Base-by-base conservation (phyloP, 2,329 filamentous ascomycete genomes). In the Fragosphaeria purpurea region DNA sequence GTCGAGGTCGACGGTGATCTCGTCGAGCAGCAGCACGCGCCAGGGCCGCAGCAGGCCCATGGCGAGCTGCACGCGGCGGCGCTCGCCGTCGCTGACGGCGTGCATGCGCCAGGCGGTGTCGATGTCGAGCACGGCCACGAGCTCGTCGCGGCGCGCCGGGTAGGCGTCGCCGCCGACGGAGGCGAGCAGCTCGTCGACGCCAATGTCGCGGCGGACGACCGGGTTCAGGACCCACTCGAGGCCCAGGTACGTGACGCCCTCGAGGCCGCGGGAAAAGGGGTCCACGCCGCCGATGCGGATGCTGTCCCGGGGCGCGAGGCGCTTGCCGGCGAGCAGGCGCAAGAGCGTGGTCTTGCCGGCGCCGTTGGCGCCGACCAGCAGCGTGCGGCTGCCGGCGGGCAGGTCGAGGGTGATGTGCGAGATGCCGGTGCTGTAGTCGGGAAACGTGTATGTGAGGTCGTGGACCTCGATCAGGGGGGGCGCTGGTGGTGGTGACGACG, bases 181-280 rank as follows among this genome's bases (percentile, higher is more conserved):
- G 46, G 81, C 72, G 32, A 98, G 80, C 6, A 98, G 80, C 57
- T 94, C 90, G 4, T 77, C 79, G 4, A 98, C 91, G 53, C 88
- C 88, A 59, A 98, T 95, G 67, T 98, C 93, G 34, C 85, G 94
- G 47, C 91, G 86, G 45, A 97, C 93, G 61, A 97, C 95, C 46
- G 87, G 88, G 72, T 97, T 97, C 8, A 98, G 79, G 4, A 97
- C 93, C 93, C 93, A 98, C 74, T 98, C 93, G 0, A 96, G 80
- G 1, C 93, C 93, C 7, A 98, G 85, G 68, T 98, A 98, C 30
- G 91, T 97, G 35, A 98, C 91, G 55, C 93, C 93, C 69, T 95
- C 87, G 33, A 96, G 80, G 9, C 84, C 82, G 38, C 89, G 79
- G 66, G 88, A 86, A 79, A 98, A 98, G 7, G 93, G 93, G 68